phyloP scores from a whole-genome alignment of 2,329 filamentous ascomycete species.

The Aspergillus floridensis region DNA sequence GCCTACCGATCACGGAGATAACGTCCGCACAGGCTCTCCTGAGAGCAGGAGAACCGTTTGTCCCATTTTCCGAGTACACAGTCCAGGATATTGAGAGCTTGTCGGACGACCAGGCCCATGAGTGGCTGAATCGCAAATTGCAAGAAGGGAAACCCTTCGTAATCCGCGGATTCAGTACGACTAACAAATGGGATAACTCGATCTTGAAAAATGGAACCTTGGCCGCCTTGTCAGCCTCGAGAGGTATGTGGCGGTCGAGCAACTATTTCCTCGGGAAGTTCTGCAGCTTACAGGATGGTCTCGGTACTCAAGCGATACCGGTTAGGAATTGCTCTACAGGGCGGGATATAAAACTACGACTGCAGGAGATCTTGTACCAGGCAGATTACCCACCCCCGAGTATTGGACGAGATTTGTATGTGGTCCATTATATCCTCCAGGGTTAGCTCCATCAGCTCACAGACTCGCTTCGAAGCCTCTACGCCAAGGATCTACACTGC shows the following conservation, averaged over 20 bases:
- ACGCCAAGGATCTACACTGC: slow-evolving; percentile 36
- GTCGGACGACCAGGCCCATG: slow-evolving; percentile 7
- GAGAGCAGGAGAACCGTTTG: slow-evolving; percentile 14
- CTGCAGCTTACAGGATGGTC: background rate
- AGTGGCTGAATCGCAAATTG: slow-evolving; percentile 31
- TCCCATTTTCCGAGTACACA: slow-evolving; percentile 23
- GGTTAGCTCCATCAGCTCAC: background rate
- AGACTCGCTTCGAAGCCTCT: slow-evolving; percentile 28
- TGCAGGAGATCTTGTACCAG: slow-evolving; percentile 30
- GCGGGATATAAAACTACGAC: slow-evolving; percentile 33
- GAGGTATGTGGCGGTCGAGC: slow-evolving; percentile 20
- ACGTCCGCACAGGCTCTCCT: slow-evolving; percentile 14
- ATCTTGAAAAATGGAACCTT: slow-evolving; percentile 32
- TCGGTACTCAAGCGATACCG: slow-evolving; percentile 26
- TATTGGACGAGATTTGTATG: slow-evolving; percentile 22
- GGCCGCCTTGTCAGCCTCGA: slow-evolving; percentile 33
- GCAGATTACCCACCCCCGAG: slow-evolving; percentile 3
- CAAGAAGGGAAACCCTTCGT: slow-evolving; percentile 34
- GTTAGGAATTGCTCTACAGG: slow-evolving; percentile 36
- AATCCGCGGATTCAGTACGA: slow-evolving; percentile 33
- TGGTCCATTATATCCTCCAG: slow-evolving; percentile 20
- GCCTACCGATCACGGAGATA: background rate
- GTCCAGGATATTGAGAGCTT: slow-evolving; percentile 9
- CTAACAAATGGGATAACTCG: slow-evolving; percentile 26
- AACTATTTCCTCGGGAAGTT: background rate